Evolutionary conservation across 2,329 filamentous ascomycete genomes (phyloP).

Genomic region (Aspergillus vadensis): DNA sequence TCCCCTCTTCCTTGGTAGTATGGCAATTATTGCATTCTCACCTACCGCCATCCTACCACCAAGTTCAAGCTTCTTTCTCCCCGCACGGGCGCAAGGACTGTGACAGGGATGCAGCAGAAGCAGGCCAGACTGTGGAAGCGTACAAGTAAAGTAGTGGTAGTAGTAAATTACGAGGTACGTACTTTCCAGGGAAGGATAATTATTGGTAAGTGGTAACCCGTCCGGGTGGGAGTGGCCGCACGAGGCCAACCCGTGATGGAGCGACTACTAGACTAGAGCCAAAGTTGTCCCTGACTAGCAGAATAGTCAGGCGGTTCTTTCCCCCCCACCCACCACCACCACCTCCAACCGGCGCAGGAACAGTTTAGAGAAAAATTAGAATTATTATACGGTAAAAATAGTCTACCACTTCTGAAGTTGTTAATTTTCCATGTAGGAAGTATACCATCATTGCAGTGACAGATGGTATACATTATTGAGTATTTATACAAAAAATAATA

Average conservation of each 20-base stretch:
- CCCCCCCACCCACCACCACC: no score
- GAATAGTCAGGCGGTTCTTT: neutral
- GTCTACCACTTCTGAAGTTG: no score
- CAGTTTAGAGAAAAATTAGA: neutral
- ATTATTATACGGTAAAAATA: neutral
- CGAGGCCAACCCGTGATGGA: conserved; percentile 2
- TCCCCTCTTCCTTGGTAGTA: neutral
- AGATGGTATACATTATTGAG: no score
- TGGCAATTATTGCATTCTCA: neutral
- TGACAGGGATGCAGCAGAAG: neutral
- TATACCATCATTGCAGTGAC: no score
- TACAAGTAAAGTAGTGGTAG: no score
- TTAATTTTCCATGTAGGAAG: no score
- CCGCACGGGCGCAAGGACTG: conserved; percentile 19
- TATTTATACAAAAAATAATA: no score
- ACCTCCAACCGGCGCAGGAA: conserved; percentile 19
- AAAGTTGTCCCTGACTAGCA: conserved; percentile 20
- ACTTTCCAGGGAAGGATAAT: neutral
- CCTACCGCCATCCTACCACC: neutral
- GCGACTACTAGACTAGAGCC: neutral
- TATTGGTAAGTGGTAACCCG: neutral
- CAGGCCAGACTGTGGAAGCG: neutral
- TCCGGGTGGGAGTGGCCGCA: neutral
- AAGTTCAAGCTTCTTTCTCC: conserved; percentile 7
- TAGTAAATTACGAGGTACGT: neutral